phyloP scores from a whole-genome alignment of 1,139 yeast genomes.

The Taiozyma sp. region DNA sequence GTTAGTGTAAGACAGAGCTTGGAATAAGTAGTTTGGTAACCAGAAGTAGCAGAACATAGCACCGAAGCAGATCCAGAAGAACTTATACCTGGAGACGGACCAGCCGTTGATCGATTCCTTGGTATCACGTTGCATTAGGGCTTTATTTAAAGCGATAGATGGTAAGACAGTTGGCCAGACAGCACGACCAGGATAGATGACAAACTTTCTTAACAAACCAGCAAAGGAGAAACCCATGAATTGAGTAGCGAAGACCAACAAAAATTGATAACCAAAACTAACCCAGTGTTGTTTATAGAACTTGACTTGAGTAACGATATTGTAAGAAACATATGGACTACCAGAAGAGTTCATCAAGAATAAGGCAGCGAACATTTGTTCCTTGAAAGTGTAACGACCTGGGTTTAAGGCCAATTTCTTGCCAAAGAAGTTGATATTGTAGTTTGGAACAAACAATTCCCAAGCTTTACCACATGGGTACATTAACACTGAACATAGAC shows the following conservation, averaged over 20 bases:
- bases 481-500: constrained; percentile 52
- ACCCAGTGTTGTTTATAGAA: constrained; percentile 28
- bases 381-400: constrained; percentile 65
- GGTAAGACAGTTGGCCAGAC: constrained; percentile 58
- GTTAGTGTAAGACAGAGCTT: constrained; percentile 47
- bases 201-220: constrained; percentile 52
- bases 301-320: constrained; percentile 38
- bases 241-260: constrained; percentile 49
- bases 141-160: constrained; percentile 49
- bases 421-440: constrained; percentile 39
- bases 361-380: constrained; percentile 58
- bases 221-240: constrained; percentile 62
- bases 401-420: constrained; percentile 42
- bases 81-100: constrained; percentile 40
- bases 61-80: constrained; percentile 37
- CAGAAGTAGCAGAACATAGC: constrained; percentile 48
- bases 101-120: constrained; percentile 46
- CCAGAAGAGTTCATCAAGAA: constrained; percentile 41
- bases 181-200: constrained; percentile 51
- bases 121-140: constrained; percentile 41
- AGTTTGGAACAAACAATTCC: constrained; percentile 40
- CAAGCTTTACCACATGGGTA: constrained; percentile 50
- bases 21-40: constrained; percentile 51
- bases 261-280: constrained; percentile 43
- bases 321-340: constrained; percentile 55